Conservation (phyloP, 345 rosid genomes). For the Hypericum perforatum region DNA sequence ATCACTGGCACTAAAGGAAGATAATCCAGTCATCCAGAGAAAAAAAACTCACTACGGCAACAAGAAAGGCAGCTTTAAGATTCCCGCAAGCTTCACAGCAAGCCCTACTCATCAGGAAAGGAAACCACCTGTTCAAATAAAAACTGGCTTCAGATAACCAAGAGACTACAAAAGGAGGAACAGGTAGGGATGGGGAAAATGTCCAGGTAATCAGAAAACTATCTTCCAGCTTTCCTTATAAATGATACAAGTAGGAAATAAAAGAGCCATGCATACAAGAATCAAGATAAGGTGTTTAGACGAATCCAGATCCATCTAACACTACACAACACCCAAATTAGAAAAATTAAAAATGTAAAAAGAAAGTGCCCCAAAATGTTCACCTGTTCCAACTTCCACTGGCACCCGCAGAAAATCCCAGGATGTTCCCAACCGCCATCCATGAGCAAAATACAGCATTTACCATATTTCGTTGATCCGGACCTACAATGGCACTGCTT, state of each 20-base stretch:
- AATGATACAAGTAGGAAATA: too few species aligned
- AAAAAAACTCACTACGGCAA: constrained; percentile 64
- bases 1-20: not conserved
- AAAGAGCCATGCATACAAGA: too few species aligned
- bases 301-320: not conserved
- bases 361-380: constrained; percentile 4
- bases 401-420: constrained; percentile 97
- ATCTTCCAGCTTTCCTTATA: too few species aligned
- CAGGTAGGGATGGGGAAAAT: not conserved
- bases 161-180: not conserved
- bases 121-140: constrained; percentile 73
- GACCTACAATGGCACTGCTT: constrained; percentile 32
- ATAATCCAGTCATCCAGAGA: not conserved
- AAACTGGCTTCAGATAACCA: constrained; percentile 15
- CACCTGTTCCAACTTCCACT: constrained; percentile 91
- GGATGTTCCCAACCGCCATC: constrained; percentile 96
- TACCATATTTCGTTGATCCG: constrained; percentile 84
- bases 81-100: constrained; percentile 97
- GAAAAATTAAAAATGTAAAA: not conserved
- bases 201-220: too few species aligned
- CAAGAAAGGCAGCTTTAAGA: constrained; percentile 94
- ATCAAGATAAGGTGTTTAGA: too few species aligned
- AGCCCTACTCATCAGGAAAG: constrained; percentile 78
- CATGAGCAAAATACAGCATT: constrained; percentile 92
- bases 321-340: not conserved